These are phyloP conservation scores for Tilletia walkeri DNA, from an alignment of 1,284 basidiomycete species.

Conservation along the genomic window DNA sequence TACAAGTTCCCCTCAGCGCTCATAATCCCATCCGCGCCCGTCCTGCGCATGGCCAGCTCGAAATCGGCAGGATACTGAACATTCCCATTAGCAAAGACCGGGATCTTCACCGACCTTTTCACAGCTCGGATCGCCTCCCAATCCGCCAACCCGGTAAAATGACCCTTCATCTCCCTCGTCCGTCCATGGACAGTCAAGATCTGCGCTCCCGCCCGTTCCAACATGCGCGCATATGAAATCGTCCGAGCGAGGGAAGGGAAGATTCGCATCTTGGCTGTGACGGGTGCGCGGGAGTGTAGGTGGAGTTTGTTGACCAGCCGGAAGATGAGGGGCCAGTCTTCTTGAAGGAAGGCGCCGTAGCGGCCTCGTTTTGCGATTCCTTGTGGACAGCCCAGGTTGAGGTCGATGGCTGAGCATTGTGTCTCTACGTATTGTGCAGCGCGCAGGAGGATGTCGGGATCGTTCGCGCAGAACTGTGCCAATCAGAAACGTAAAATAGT, in stretches of 20 bases:
- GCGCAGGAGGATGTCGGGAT: conserved; percentile 68
- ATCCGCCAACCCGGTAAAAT: conserved; percentile 72
- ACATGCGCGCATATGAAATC: conserved; percentile 87
- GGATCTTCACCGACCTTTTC: conserved; percentile 80
- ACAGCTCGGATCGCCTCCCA: conserved; percentile 78
- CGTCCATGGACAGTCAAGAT: conserved; percentile 92
- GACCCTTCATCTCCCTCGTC: conserved; percentile 85
- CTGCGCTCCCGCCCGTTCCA: conserved; percentile 90
- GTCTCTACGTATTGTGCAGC: conserved; percentile 45
- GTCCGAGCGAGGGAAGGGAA: conserved; percentile 84
- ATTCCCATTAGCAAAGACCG: conserved; percentile 98
- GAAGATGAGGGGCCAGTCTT: conserved; percentile 77
- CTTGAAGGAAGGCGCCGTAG: conserved; percentile 88
- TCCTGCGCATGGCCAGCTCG: conserved; percentile 71
- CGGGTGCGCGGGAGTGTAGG: conserved; percentile 76
- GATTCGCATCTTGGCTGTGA: conserved; percentile 93
- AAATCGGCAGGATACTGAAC: conserved; percentile 81
- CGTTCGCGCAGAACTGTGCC: conserved; percentile 78
- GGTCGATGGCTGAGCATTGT: conserved; percentile 76
- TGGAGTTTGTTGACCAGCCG: conserved; percentile 60
- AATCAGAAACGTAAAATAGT: background rate
- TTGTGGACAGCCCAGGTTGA: conserved; percentile 89
- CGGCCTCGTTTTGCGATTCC: conserved; percentile 84
- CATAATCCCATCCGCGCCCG: conserved; percentile 90
- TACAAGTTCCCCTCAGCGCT: conserved; percentile 92